phyloP scores from a whole-genome alignment of 164 flowering plant genomes.

The Saururus chinensis region DNA sequence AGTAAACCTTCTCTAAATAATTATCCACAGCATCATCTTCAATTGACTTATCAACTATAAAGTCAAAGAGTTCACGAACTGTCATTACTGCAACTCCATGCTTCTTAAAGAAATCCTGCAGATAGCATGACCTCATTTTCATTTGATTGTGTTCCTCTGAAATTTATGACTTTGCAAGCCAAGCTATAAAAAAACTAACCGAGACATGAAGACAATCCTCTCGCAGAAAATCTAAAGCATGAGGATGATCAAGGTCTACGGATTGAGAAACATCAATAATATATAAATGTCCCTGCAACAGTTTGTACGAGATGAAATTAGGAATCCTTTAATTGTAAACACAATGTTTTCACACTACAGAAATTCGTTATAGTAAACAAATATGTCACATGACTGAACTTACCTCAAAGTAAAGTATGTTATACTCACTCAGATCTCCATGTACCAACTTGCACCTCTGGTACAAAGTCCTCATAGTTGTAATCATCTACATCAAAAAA shows the following conservation, averaged over 20 bases:
- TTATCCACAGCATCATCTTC: conserved; percentile 68
- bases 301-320: not conserved
- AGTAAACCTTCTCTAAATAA: conserved; percentile 74
- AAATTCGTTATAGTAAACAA: too few species aligned
- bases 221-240: conserved; percentile 77
- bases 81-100: conserved; percentile 95
- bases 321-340: not conserved
- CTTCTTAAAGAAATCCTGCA: conserved; percentile 86
- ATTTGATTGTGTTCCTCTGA: not conserved
- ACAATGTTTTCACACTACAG: too few species aligned
- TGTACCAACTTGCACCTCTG: conserved; percentile 97
- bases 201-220: conserved; percentile 92
- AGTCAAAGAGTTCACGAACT: conserved; percentile 82
- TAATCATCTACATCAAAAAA: conserved; percentile 42
- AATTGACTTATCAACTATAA: conserved; percentile 80
- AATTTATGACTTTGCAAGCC: not conserved
- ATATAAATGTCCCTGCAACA: conserved; percentile 66
- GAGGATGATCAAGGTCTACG: conserved; percentile 98
- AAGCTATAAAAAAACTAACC: conserved; percentile 38
- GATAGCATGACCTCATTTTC: conserved; percentile 3
- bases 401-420: conserved; percentile 89
- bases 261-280: conserved; percentile 98
- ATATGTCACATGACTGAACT: too few species aligned
- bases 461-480: conserved; percentile 74
- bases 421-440: conserved; percentile 99